Base-by-base conservation (phyloP, 495 filamentous ascomycete genomes). In the Talaromyces proteolyticus region DNA sequence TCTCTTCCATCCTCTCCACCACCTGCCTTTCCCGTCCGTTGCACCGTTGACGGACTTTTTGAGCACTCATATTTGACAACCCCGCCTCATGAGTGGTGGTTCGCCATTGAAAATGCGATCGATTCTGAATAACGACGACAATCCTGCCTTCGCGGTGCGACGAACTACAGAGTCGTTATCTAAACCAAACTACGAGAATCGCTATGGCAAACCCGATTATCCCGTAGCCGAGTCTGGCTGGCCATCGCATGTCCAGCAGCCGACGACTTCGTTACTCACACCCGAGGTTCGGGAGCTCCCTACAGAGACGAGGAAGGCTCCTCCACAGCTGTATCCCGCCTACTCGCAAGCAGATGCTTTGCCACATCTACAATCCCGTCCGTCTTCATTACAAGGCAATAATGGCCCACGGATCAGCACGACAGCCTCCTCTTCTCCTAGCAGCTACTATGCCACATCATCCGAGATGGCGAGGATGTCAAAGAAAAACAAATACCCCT, bases 401-500 rank as follows among this genome's bases (percentile, higher is more conserved):
- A 14, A 36, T n/a, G n/a, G n/a, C n/a, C n/a, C n/a, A n/a, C n/a
- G n/a, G n/a, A n/a, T n/a, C n/a, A n/a, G n/a, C n/a, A n/a, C n/a
- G n/a, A n/a, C n/a, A n/a, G n/a, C n/a, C n/a, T n/a, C n/a, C n/a
- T n/a, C n/a, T n/a, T n/a, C n/a, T n/a, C n/a, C n/a, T n/a, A n/a
- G n/a, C n/a, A n/a, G n/a, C n/a, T n/a, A n/a, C n/a, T n/a, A n/a
- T n/a, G n/a, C n/a, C n/a, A n/a, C n/a, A n/a, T n/a, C 53, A 42
- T 22, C 50, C 16, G 39, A 58, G 26, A 45, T 47, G 3, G 29
- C 58, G 10, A 45, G 45, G 29, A 51, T 24, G 10, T 23, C 41
- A 10, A 58, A 46, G 40, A 79, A 78, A 57, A 79, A 78, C 58
- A 79, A 78, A 57, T 79, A 78, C 50, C 75, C 76, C 3, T 79